A percentile compares a stretch with the other conserved stretches of the same genome.
Conservation (phyloP, 257 asterid genomes). For the Voacanga thouarsii region DNA sequence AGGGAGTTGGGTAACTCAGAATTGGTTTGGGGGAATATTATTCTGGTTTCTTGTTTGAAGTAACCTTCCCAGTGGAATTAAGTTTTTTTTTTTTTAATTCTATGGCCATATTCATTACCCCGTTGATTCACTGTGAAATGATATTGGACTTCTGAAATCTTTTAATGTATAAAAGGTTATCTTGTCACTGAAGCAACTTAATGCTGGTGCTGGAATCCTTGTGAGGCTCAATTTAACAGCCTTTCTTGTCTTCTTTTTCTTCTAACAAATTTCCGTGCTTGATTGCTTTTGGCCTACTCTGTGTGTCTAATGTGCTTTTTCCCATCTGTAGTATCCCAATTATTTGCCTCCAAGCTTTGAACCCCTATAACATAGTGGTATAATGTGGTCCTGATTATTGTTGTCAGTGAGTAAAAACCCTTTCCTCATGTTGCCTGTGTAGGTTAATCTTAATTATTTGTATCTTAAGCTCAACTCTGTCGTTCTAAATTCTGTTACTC, state of each 20-base stretch:
- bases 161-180: not conserved
- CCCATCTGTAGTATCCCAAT: not conserved
- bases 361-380: not conserved
- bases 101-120: not conserved
- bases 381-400: not conserved
- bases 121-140: not conserved
- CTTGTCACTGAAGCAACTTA: not conserved
- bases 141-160: not conserved
- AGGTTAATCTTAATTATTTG: not conserved
- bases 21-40: not conserved
- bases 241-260: not conserved
- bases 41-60: not conserved
- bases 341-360: not conserved
- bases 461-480: not conserved
- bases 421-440: too few relatives aligned
- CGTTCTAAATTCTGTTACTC: not conserved
- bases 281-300: not conserved
- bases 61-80: not conserved
- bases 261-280: not conserved
- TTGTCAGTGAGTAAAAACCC: not conserved
- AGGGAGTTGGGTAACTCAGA: too few relatives aligned
- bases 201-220: not conserved
- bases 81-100: not conserved
- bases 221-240: not conserved
- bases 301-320: not conserved